Percentiles rank a stretch among this genome's conserved stretches.
These are phyloP conservation scores for Arachnopeziza araneosa DNA, from an alignment of 2,329 filamentous ascomycete genomes.

Conservation along the genomic window DNA sequence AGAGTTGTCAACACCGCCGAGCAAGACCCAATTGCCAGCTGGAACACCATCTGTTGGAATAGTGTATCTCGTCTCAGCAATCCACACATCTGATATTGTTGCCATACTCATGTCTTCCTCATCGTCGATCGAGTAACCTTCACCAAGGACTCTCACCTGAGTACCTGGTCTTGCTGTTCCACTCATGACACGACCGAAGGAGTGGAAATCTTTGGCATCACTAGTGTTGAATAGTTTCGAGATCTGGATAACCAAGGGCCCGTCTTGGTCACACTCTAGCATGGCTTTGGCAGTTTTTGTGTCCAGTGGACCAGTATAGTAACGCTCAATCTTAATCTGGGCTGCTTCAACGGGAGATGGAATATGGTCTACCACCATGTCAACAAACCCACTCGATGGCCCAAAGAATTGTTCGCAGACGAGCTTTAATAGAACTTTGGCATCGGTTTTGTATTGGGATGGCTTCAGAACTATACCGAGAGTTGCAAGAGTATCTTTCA, in stretches of 20 bases:
- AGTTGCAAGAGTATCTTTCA: slow-evolving; percentile 71
- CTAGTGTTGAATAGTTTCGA: slow-evolving; percentile 88
- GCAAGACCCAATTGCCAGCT: slow-evolving; percentile 87
- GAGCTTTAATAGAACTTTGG: slow-evolving; percentile 78
- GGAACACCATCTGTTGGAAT: slow-evolving; percentile 87
- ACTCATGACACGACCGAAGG: slow-evolving; percentile 87
- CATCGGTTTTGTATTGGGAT: slow-evolving; percentile 84
- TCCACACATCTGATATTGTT: slow-evolving; percentile 79
- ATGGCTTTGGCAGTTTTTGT: slow-evolving; percentile 76
- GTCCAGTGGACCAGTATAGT: slow-evolving; percentile 89
- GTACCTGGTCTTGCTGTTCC: slow-evolving; percentile 78
- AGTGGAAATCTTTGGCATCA: slow-evolving; percentile 87
- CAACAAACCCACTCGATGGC: slow-evolving; percentile 80
- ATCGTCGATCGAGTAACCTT: slow-evolving; percentile 93
- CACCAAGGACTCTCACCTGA: slow-evolving; percentile 85
- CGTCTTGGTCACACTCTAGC: slow-evolving; percentile 77
- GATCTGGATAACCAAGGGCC: slow-evolving; percentile 84
- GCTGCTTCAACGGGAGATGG: slow-evolving; percentile 81
- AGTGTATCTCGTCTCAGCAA: slow-evolving; percentile 89
- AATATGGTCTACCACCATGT: slow-evolving; percentile 88
- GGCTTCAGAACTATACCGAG: slow-evolving; percentile 86
- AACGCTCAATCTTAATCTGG: slow-evolving; percentile 69
- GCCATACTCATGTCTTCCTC: slow-evolving; percentile 95
- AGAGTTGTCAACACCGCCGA: slow-evolving; percentile 91
- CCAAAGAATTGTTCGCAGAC: slow-evolving; percentile 97